Base-by-base conservation (phyloP, 2,329 filamentous ascomycete genomes). In the Rutstroemia sp. region DNA sequence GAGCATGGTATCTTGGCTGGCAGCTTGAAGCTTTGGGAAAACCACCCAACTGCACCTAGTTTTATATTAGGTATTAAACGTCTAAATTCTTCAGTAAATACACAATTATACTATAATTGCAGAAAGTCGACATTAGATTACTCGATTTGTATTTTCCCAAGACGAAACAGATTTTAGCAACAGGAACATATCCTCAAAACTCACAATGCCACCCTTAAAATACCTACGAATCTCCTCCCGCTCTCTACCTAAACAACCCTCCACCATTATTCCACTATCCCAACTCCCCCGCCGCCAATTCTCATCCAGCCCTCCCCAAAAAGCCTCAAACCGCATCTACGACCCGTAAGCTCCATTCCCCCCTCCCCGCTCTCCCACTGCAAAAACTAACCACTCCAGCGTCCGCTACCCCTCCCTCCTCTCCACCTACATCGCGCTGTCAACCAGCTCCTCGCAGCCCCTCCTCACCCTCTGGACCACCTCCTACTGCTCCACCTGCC, bases 401-500 rank as follows among this genome's bases (percentile, higher is more conserved):
- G 76, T 83, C 63, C 80, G 80, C 60, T 75, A 75, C 49, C 72
- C 75, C 47, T 73, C 78, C 63, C 76, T 80, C 60, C 77, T 84
- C 67, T 69, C 76, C 65, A 79, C 76, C 17, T 78, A 82, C 69
- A 73, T 81, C 56, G 73, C 78, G n/a, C 72, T 81, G 51, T 80
- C 78, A 2, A 75, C 77, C 2, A 78, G 79, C 5, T 72, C 79
- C 5, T 73, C 76, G 45, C 75, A 70, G 2, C 81, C 81, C 2
- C 75, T 84, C n/a, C 65, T 84, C 55, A 83, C 80, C 1, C 71
- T 84, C 42, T 85, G 81, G 81, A 82, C 80, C 0, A 75, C 81
- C 0, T 78, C 78, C 7, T 83, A 76, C 71, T 84, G 81, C 67
- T 69, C 75, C 4, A 78, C 79, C 16, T 84, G 81, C 68, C 73